Conservation (phyloP, 202 grass and related monocot species). For the Eragrostis tef region DNA sequence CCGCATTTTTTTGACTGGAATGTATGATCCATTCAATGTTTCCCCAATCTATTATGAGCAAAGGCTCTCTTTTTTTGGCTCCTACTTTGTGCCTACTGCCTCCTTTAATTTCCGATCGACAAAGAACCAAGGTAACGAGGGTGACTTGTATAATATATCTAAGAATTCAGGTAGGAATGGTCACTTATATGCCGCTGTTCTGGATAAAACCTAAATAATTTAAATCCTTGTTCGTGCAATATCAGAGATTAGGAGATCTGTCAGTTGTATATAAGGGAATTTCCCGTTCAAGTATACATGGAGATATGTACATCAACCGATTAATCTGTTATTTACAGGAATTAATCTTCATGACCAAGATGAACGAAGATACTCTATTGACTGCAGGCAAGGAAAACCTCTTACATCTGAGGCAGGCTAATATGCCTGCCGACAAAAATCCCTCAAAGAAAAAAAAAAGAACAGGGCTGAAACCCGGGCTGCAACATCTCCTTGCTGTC, state of each 20-base stretch:
- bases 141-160: background rate
- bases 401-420: conserved; percentile 49
- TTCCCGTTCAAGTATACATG: background rate
- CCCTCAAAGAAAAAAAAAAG: conserved; percentile 30
- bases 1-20: background rate
- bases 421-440: conserved; percentile 55
- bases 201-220: background rate
- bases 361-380: conserved; percentile 25
- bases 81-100: background rate
- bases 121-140: background rate
- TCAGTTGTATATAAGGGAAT: background rate
- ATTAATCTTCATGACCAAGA: conserved; percentile 19
- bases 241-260: background rate
- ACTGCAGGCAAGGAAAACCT: conserved; percentile 30
- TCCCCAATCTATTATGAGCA: background rate
- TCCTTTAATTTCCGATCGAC: background rate
- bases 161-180: background rate
- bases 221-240: background rate
- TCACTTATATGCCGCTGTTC: background rate
- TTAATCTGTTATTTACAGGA: conserved; percentile 31
- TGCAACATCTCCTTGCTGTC: background rate
- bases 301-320: conserved; percentile 16
- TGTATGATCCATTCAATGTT: conserved; percentile 6
- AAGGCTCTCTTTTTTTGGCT: background rate
- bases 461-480: conserved; percentile 13